Percentiles rank a stretch among this genome's conserved stretches.
phyloP scores from a whole-genome alignment of 2,329 filamentous ascomycete species.

The Talaromyces funiculosus region DNA sequence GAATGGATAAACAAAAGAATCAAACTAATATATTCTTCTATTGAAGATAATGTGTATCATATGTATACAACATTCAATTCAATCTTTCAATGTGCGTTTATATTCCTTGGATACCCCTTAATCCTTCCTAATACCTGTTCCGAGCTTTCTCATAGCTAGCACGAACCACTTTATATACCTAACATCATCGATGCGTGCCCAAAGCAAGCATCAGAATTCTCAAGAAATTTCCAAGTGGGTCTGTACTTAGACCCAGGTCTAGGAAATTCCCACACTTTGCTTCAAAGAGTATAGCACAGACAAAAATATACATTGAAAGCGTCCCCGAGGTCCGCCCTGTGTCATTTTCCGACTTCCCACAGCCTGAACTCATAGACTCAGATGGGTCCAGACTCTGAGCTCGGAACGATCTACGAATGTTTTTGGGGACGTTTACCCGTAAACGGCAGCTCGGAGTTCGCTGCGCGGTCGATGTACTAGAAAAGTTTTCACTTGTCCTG shows the following conservation, averaged over 20 bases:
- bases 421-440: not conserved
- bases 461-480: not conserved
- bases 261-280: not conserved
- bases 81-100: not conserved
- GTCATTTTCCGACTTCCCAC: not conserved
- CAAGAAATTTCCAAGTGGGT: conserved; percentile 5
- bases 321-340: not conserved
- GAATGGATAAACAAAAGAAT: not conserved
- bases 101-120: not conserved
- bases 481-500: not conserved
- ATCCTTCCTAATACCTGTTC: not conserved
- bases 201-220: not conserved
- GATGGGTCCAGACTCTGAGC: not conserved
- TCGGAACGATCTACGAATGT: not conserved
- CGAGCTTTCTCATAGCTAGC: not conserved
- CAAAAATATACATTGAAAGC: not conserved
- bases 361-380: not conserved
- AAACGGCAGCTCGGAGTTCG: conserved; percentile 1
- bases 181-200: conserved; percentile 1
- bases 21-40: not conserved
- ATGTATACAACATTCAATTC: not conserved
- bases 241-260: not conserved
- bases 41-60: not conserved
- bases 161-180: not conserved
- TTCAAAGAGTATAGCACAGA: not conserved